These are phyloP conservation scores for Trametopsis cervina DNA, from an alignment of 768 basidiomycete genomes.

Conservation along the genomic window DNA sequence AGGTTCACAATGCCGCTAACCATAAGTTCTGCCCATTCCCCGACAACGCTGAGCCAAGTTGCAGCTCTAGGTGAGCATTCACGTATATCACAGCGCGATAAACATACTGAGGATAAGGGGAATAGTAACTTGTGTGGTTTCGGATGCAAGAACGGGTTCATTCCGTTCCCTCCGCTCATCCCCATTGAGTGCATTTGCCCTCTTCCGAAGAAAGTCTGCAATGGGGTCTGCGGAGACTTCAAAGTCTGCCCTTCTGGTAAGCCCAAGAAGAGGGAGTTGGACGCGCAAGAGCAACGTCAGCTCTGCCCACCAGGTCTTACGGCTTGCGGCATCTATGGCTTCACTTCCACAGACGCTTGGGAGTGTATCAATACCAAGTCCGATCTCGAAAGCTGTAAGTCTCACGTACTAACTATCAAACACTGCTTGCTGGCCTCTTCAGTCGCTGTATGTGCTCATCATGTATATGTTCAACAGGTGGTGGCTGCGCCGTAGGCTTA, in stretches of 20 bases:
- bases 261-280: constrained; percentile 25
- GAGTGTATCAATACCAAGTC: constrained; percentile 41
- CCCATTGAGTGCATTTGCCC: constrained; percentile 38
- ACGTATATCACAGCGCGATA: not conserved
- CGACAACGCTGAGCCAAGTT: constrained; percentile 30
- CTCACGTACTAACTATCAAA: not conserved
- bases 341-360: constrained; percentile 29
- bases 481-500: constrained; percentile 19
- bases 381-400: constrained; percentile 50
- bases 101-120: not conserved
- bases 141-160: constrained; percentile 38
- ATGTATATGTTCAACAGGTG: constrained; percentile 6
- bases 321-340: constrained; percentile 38
- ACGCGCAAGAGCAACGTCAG: constrained; percentile 21
- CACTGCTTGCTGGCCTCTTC: not conserved
- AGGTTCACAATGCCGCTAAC: constrained; percentile 22
- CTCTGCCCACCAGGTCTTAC: constrained; percentile 31
- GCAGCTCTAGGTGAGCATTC: constrained; percentile 19
- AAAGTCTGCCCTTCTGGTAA: constrained; percentile 24
- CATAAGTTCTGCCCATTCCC: constrained; percentile 34
- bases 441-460: not conserved
- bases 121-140: constrained; percentile 35
- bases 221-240: constrained; percentile 33
- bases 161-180: constrained; percentile 19
- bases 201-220: constrained; percentile 37